Evolutionary conservation across 805 yeast species (phyloP).

Genomic region (Schwanniomyces sp.): DNA sequence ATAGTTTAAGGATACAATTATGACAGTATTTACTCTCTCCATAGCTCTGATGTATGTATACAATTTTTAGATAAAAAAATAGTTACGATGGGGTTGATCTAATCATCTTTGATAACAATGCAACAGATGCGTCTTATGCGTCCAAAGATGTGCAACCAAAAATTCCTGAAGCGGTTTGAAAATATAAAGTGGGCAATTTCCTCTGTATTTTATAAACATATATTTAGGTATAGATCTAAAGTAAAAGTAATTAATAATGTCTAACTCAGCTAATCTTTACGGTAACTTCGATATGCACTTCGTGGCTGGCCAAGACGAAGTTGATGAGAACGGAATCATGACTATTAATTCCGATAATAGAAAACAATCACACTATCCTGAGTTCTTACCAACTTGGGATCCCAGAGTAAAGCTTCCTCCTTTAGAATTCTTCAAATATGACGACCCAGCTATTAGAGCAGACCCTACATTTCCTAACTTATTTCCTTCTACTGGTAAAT

Average conservation of each 20-base stretch:
- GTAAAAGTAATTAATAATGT: background rate
- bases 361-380: constrained; percentile 22
- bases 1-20: no score
- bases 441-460: constrained; percentile 60
- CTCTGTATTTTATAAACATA: background rate
- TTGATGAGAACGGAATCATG: constrained; percentile 47
- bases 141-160: background rate
- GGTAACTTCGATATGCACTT: constrained; percentile 49
- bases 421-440: constrained; percentile 50
- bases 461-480: constrained; percentile 53
- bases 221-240: background rate
- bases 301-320: constrained; percentile 49
- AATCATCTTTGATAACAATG: background rate
- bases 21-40: no score
- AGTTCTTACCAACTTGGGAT: constrained; percentile 32
- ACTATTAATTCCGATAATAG: constrained; percentile 43
- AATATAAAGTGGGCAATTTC: background rate
- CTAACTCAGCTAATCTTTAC: constrained; percentile 9
- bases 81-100: background rate
- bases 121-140: background rate
- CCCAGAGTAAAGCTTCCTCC: constrained; percentile 46
- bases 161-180: background rate
- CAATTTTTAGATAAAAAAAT: background rate
- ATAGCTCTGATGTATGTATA: background rate
- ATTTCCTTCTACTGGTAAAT: constrained; percentile 35